phyloP scores from a whole-genome alignment of 2,329 filamentous ascomycete genomes.

The Zymoseptoria pseudotritici region DNA sequence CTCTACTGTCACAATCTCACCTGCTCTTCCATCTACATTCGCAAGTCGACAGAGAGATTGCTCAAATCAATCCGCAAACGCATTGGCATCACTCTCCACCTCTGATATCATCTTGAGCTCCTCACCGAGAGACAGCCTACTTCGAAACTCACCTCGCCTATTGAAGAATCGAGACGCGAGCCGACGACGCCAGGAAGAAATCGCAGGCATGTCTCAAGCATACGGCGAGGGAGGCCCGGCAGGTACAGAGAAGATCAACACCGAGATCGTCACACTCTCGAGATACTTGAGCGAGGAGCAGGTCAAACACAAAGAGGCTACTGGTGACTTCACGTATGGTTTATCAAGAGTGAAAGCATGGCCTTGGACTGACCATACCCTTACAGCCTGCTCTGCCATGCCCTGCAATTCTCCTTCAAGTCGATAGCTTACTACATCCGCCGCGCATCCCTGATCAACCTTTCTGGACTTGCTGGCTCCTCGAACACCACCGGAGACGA shows the following conservation, averaged over 20 bases:
- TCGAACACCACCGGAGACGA: slow-evolving; percentile 95
- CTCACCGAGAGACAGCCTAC: slow-evolving; percentile 4
- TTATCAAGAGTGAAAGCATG: background rate
- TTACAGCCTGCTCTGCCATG: slow-evolving; percentile 81
- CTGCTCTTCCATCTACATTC: background rate
- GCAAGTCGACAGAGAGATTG: background rate
- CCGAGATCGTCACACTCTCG: slow-evolving; percentile 90
- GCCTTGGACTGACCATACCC: slow-evolving; percentile 12
- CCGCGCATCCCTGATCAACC: slow-evolving; percentile 77
- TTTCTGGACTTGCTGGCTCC: slow-evolving; percentile 88
- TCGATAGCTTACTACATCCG: slow-evolving; percentile 99
- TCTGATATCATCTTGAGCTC: slow-evolving; percentile 22
- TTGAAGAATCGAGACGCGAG: background rate
- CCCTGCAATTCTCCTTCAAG: slow-evolving; percentile 99
- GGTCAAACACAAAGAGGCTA: slow-evolving; percentile 83
- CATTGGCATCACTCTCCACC: slow-evolving; percentile 14
- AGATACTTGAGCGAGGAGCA: slow-evolving; percentile 96
- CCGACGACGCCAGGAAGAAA: background rate
- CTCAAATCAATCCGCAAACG: background rate
- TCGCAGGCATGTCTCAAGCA: background rate
- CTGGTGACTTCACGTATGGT: slow-evolving; percentile 93
- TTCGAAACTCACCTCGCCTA: background rate
- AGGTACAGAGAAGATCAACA: slow-evolving; percentile 74
- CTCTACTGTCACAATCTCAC: background rate
- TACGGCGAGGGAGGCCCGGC: slow-evolving; percentile 13